A percentile compares a stretch with the other conserved stretches of the same genome.
Evolutionary conservation across 2,329 filamentous ascomycete genomes (phyloP).

Genomic region (Colletotrichum liaoningense): DNA sequence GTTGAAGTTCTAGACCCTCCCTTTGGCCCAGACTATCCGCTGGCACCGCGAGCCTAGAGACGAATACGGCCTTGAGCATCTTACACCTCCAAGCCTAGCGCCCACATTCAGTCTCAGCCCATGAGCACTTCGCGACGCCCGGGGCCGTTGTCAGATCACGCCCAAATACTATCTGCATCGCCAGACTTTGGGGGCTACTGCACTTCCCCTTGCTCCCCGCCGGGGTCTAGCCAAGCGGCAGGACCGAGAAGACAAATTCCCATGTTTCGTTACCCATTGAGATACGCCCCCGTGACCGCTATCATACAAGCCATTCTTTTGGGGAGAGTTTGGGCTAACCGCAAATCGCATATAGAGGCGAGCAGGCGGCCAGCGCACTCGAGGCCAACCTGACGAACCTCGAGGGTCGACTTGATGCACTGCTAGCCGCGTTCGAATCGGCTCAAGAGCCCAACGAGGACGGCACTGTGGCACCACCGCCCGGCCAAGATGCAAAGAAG

Average conservation of each 20-base stretch:
- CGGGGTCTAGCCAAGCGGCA: constrained; percentile 25
- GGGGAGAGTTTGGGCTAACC: constrained; percentile 22
- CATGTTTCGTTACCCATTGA: constrained; percentile 24
- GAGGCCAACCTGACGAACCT: constrained; percentile 64
- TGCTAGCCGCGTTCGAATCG: constrained; percentile 61
- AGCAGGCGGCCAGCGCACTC: constrained; percentile 63
- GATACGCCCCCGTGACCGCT: constrained; percentile 13
- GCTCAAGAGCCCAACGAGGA: neutral
- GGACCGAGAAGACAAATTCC: constrained; percentile 28
- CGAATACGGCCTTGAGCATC: constrained; percentile 1
- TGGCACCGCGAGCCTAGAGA: neutral
- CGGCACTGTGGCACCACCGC: neutral
- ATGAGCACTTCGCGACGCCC: neutral
- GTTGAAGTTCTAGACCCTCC: constrained; percentile 6
- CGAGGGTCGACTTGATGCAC: constrained; percentile 65
- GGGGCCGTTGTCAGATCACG: neutral
- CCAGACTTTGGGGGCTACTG: neutral
- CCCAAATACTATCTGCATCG: constrained; percentile 5
- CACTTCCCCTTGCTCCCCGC: constrained; percentile 2
- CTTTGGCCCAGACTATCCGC: constrained; percentile 6
- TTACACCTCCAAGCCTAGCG: constrained; percentile 8
- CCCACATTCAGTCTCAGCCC: constrained; percentile 7
- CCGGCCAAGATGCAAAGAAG: constrained; percentile 2
- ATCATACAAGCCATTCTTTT: constrained; percentile 8
- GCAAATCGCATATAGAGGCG: constrained; percentile 54